These are phyloP conservation scores for Basipetospora sp. DNA, from an alignment of 2,329 filamentous ascomycete genomes.

Conservation along the genomic window DNA sequence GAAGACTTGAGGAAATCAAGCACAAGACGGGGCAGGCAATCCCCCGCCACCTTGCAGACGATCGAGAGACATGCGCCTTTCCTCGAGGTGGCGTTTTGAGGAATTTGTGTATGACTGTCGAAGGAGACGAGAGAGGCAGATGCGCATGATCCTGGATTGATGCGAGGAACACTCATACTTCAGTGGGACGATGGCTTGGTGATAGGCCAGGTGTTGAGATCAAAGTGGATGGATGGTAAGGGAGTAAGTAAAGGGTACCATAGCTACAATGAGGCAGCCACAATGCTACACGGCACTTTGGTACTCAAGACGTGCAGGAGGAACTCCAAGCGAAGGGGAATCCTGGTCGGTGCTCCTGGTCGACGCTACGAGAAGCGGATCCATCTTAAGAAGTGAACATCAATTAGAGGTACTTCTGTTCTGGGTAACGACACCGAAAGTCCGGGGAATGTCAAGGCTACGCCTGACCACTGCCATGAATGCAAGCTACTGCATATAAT, in stretches of 20 bases:
- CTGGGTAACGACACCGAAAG: too few relatives aligned
- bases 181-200: slow-evolving; percentile 15
- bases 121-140: slow-evolving; percentile 11
- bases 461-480: too few relatives aligned
- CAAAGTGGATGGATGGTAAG: slow-evolving; percentile 22
- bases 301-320: too few relatives aligned
- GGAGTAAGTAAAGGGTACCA: neutral
- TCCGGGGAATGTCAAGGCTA: too few relatives aligned
- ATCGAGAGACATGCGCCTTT: slow-evolving; percentile 11
- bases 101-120: slow-evolving; percentile 13
- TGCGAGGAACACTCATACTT: slow-evolving; percentile 17
- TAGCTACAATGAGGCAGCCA: neutral
- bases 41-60: slow-evolving; percentile 1
- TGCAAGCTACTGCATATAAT: too few relatives aligned
- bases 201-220: slow-evolving; percentile 16
- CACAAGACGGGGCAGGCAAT: slow-evolving; percentile 1
- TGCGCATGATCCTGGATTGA: slow-evolving; percentile 14
- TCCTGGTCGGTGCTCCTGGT: too few relatives aligned
- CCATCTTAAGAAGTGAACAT: too few relatives aligned
- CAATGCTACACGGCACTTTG: too few relatives aligned
- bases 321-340: too few relatives aligned
- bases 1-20: slow-evolving; percentile 6
- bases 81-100: slow-evolving; percentile 15
- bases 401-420: too few relatives aligned
- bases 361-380: too few relatives aligned